Percentiles rank a stretch among this genome's conserved stretches.
phyloP scores from a whole-genome alignment of 1,284 basidiomycete genomes.

The Sporisorium scitamineum region DNA sequence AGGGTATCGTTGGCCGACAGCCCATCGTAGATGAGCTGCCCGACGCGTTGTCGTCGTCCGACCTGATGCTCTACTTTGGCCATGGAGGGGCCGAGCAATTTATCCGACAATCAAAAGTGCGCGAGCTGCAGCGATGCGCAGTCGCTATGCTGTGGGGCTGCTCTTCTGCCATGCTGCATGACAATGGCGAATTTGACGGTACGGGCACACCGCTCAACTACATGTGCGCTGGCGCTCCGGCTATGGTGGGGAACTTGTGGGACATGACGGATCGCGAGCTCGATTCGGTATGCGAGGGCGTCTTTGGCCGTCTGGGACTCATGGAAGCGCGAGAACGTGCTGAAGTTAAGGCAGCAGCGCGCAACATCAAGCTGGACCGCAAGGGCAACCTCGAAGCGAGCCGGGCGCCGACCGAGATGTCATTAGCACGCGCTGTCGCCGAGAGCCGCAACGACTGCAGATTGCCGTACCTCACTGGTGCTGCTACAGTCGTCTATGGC shows the following conservation, averaged over 20 bases:
- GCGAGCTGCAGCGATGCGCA: conserved; percentile 83
- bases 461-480: conserved; percentile 93
- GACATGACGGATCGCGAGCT: conserved; percentile 98
- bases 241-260: conserved; percentile 94
- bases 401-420: conserved; percentile 68
- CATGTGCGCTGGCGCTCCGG: conserved; percentile 93
- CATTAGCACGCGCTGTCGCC: conserved; percentile 83
- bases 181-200: conserved; percentile 93
- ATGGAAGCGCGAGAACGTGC: conserved; percentile 60
- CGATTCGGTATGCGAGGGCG: conserved; percentile 86
- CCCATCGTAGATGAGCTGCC: conserved; percentile 69
- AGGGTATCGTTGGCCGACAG: conserved; percentile 80
- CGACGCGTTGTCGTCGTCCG: conserved; percentile 49
- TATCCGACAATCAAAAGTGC: conserved; percentile 80
- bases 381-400: conserved; percentile 17
- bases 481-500: conserved; percentile 92
- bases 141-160: conserved; percentile 99
- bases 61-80: conserved; percentile 81
- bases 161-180: conserved; percentile 86
- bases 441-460: conserved; percentile 83
- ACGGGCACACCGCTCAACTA: conserved; percentile 92
- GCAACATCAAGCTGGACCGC: conserved; percentile 29
- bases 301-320: conserved; percentile 81
- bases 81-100: conserved; percentile 97
- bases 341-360: conserved; percentile 46